Evolutionary conservation across 805 yeast species (phyloP).

Genomic region (Barnettozyma salicaria): DNA sequence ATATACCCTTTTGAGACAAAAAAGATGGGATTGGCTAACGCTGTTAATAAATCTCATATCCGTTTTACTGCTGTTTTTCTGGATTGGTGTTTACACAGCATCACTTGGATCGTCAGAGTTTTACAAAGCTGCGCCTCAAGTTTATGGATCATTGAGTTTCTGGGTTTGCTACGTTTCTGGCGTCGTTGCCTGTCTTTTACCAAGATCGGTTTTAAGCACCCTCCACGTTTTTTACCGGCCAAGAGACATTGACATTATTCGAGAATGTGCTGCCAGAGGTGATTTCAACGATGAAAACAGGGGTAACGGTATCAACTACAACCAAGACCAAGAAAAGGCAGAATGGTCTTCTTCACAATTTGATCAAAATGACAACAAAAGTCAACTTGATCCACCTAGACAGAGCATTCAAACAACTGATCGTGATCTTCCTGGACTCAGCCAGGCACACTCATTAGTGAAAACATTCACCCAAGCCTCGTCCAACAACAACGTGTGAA

Average conservation of each 20-base stretch:
- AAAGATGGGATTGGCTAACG: conserved; percentile 79
- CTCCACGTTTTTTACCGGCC: conserved; percentile 48
- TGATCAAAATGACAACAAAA: conserved; percentile 1
- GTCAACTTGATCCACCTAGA: conserved; percentile 1
- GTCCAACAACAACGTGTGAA: conserved; percentile 1
- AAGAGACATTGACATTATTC: conserved; percentile 60
- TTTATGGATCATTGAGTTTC: conserved; percentile 53
- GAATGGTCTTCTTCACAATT: conserved; percentile 9
- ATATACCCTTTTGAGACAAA: conserved; percentile 61
- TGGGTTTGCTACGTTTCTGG: conserved; percentile 68
- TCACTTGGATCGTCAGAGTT: conserved; percentile 45
- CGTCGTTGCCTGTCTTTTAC: conserved; percentile 52
- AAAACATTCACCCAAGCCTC: conserved; percentile 11
- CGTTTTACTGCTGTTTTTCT: conserved; percentile 52
- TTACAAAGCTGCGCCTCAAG: conserved; percentile 56
- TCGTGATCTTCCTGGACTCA: conserved; percentile 14
- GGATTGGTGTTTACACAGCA: conserved; percentile 78
- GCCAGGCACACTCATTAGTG: conserved; percentile 12
- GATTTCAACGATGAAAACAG: conserved; percentile 38
- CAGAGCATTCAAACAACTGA: conserved; percentile 8
- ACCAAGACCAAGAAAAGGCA: conserved; percentile 10
- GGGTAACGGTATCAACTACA: conserved; percentile 47
- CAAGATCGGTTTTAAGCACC: conserved; percentile 57
- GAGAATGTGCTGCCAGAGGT: conserved; percentile 62
- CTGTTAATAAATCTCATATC: conserved; percentile 50